Conservation (phyloP, 371 early-diverging fungal species). For the Funneliformis caledonium region DNA sequence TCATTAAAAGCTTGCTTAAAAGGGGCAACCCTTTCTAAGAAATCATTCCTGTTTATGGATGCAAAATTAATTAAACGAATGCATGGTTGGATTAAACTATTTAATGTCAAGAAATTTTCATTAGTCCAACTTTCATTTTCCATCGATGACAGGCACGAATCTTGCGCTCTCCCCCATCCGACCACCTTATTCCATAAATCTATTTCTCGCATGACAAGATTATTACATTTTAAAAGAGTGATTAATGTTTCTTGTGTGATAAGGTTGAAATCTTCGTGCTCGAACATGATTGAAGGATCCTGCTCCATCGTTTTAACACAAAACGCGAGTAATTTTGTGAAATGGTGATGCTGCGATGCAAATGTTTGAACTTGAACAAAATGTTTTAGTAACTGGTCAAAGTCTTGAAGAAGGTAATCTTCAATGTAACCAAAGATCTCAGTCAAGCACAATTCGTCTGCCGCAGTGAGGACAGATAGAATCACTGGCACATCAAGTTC, state of each 20-base stretch:
- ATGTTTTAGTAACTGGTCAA: neutral
- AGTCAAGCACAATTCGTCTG: constrained; percentile 12
- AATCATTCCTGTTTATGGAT: neutral
- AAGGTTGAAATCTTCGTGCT: neutral
- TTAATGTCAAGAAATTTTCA: neutral
- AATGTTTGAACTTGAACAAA: constrained; percentile 5
- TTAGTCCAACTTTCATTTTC: neutral
- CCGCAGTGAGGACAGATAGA: constrained; percentile 9
- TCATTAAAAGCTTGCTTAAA: neutral
- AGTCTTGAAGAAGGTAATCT: neutral
- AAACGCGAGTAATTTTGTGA: neutral
- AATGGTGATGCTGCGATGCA: neutral
- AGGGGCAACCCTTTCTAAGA: neutral
- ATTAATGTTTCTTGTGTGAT: constrained; percentile 13
- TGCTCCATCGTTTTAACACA: constrained; percentile 3
- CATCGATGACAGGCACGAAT: neutral
- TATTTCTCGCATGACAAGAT: constrained; percentile 23
- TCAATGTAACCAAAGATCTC: constrained; percentile 9
- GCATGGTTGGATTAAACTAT: neutral
- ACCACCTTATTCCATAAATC: constrained; percentile 22
- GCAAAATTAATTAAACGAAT: too few species aligned
- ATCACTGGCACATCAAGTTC: neutral
- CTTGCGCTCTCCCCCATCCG: constrained; percentile 24
- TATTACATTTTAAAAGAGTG: neutral
- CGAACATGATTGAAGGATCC: constrained; percentile 10